Conservation (phyloP, 306 rosid species). For the Dryas drummondii region DNA sequence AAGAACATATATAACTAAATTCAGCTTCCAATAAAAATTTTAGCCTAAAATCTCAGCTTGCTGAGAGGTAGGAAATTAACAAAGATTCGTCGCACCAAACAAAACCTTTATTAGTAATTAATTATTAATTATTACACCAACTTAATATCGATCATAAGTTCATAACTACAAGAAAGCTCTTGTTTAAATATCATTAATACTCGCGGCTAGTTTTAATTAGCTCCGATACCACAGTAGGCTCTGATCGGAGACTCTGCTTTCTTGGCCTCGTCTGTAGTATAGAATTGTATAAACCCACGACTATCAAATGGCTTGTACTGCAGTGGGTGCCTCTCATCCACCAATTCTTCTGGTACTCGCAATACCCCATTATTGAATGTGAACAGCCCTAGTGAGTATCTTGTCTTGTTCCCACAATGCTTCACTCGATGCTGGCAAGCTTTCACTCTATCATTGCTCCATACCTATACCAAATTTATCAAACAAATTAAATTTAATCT, state of each 20-base stretch:
- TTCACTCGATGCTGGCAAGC: background rate
- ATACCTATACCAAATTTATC: background rate
- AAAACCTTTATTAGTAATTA: too few species aligned
- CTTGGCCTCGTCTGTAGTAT: background rate
- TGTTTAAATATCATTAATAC: too few species aligned
- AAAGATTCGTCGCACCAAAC: too few species aligned
- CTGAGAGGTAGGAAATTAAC: too few species aligned
- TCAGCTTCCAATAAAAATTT: too few species aligned
- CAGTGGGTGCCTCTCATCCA: background rate
- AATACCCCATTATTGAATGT: slow-evolving; percentile 1
- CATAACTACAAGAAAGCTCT: too few species aligned
- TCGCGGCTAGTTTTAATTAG: too few species aligned
- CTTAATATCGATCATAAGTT: too few species aligned
- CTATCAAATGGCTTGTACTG: background rate
- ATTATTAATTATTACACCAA: too few species aligned
- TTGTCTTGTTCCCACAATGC: background rate
- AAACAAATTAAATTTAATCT: too few species aligned
- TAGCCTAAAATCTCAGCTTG: too few species aligned
- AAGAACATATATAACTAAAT: too few species aligned
- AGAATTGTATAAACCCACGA: background rate
- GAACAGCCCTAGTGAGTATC: background rate
- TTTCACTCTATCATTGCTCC: background rate
- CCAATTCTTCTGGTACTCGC: background rate
- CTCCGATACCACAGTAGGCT: background rate
- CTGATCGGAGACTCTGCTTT: background rate